A percentile compares a stretch with the other conserved stretches of the same genome.
phyloP scores from a whole-genome alignment of 495 filamentous ascomycete species.

The Xylaria longipes region DNA sequence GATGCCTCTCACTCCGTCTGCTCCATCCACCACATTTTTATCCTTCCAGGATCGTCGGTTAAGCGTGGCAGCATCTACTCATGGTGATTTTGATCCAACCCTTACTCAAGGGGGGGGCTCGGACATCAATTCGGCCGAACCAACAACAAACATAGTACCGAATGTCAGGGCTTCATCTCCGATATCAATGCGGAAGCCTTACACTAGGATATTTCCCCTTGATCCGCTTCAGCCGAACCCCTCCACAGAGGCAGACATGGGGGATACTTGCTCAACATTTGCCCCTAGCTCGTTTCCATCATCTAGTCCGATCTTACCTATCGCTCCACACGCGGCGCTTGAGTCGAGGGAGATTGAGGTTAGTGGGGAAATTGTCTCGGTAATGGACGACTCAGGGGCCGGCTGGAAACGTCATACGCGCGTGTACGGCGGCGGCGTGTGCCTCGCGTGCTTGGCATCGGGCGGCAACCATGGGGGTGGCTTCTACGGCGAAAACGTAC shows the following conservation, averaged over 20 bases:
- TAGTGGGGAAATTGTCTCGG: constrained; percentile 52
- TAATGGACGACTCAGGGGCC: constrained; percentile 51
- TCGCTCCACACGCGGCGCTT: constrained; percentile 39
- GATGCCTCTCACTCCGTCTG: constrained; percentile 49
- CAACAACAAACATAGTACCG: constrained; percentile 39
- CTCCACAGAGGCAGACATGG: not conserved
- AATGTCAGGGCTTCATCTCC: constrained; percentile 38
- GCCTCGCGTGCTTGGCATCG: constrained; percentile 52
- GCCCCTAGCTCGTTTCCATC: constrained; percentile 54
- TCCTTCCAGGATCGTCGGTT: constrained; percentile 49
- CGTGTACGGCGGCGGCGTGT: constrained; percentile 57
- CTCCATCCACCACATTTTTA: constrained; percentile 37
- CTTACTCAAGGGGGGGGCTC: constrained; percentile 52
- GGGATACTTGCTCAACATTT: constrained; percentile 35
- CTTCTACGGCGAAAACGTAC: constrained; percentile 58
- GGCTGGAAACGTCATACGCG: constrained; percentile 58
- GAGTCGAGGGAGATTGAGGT: constrained; percentile 47
- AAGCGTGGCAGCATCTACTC: constrained; percentile 46
- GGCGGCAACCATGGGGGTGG: constrained; percentile 50
- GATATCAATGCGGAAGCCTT: constrained; percentile 48
- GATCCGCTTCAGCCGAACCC: constrained; percentile 30
- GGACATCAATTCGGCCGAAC: constrained; percentile 42
- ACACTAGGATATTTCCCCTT: constrained; percentile 49
- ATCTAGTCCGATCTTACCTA: constrained; percentile 46
- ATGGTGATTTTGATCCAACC: constrained; percentile 43